Base-by-base conservation (phyloP, 176 grass and related monocot genomes). In the Neostapfia colusana region DNA sequence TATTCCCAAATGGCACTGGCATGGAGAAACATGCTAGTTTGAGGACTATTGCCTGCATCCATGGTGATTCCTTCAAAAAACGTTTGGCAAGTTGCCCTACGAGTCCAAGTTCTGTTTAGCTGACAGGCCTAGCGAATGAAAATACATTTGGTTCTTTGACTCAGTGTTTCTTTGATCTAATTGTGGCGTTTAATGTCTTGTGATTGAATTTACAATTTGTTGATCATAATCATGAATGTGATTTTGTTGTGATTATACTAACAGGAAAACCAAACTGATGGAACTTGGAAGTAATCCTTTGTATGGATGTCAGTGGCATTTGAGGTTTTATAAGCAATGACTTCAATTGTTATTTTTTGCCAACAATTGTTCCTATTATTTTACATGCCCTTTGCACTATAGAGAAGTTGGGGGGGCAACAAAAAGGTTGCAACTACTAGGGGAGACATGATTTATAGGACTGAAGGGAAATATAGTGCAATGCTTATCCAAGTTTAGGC, bases 21-120 rank as follows among this genome's bases (percentile, higher is more conserved):
- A 18, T 34, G 16, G 1, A 18, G 62, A 28, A 73, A 65, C 26
- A 43, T 21, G 31, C 42, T 51, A 34, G 55, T 20, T 70, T 7
- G 17, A 72, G 23, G 72, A 58, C 38, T 70, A 48, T 63, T 71
- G 34, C 12, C 42, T 77, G 43, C 34, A 77, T 87, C 63, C 46
- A 25, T 60, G 85, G 16, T 81, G 70, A 17, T 68, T 85, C 35
- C 40, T 25, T 72, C 53, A 70, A 21, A 66, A 16, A 59, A 0
- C 39, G 6, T 59, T 67, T 80, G 40, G 23, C 70, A 67, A 69
- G 70, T 62, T 69, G 42, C 9, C 38, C 28, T 34, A 48, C 35
- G 36, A 16, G 27, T 2, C 12, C 40, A 49, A 37, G 11, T 21
- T 11, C 14, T 48, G 63, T 70, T 79, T 41, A 4, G 8, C 21